Evolutionary conservation across 257 asterid species (phyloP).

Genomic region (Ehretia macrophylla): DNA sequence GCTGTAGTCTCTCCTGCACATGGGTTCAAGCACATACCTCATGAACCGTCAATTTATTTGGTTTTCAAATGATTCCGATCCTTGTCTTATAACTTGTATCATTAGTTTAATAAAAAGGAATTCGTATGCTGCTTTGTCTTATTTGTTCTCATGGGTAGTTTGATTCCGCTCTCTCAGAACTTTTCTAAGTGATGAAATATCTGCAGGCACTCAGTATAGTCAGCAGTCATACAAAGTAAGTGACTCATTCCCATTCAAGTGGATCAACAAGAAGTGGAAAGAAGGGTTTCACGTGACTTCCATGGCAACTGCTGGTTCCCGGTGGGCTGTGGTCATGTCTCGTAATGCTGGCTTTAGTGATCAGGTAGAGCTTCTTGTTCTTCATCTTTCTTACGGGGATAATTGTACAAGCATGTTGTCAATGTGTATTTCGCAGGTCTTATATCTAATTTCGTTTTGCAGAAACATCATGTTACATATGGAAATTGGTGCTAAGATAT

Average conservation of each 20-base stretch:
- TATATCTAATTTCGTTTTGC: no score
- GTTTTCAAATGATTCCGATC: no score
- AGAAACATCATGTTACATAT: no score
- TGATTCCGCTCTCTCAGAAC: not conserved
- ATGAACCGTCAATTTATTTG: no score
- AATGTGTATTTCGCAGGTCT: not conserved
- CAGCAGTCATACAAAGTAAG: constrained; percentile 49
- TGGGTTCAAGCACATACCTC: no score
- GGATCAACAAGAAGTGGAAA: constrained; percentile 53
- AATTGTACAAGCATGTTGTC: no score
- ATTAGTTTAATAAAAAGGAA: no score
- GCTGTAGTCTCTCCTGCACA: no score
- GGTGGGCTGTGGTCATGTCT: constrained; percentile 52
- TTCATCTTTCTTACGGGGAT: not conserved
- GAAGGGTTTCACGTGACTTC: constrained; percentile 50
- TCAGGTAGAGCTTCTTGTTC: constrained; percentile 29
- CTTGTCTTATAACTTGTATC: no score
- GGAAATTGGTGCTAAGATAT: no score
- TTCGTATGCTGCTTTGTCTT: not conserved
- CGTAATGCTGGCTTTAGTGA: constrained; percentile 42
- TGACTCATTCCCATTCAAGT: constrained; percentile 46
- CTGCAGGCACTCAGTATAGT: constrained; percentile 34
- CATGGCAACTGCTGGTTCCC: constrained; percentile 47
- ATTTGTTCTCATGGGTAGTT: no score
- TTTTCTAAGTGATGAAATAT: not conserved